Conservation (phyloP, 2,329 filamentous ascomycete genomes). For the Rachicladosporium sp. region DNA sequence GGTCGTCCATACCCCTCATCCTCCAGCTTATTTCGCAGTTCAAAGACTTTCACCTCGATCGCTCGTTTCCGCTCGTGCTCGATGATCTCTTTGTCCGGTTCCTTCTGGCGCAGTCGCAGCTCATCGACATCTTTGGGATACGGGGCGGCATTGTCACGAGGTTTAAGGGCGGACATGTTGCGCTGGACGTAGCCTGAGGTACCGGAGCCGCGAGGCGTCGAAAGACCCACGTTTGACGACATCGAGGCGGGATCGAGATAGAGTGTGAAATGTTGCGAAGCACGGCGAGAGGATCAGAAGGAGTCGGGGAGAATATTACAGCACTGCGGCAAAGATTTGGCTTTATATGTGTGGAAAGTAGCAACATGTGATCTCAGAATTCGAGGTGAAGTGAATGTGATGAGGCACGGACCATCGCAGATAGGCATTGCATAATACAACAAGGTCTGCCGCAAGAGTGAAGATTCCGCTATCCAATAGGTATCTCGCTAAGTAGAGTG, state of each 20-base stretch:
- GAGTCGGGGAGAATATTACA: too few relatives aligned
- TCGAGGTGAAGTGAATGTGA: too few relatives aligned
- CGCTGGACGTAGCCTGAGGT: slow-evolving; percentile 97
- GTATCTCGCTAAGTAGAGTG: too few relatives aligned
- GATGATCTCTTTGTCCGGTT: slow-evolving; percentile 84
- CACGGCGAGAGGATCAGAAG: too few relatives aligned
- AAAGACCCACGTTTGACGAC: slow-evolving; percentile 95
- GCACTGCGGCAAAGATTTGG: too few relatives aligned
- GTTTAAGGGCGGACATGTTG: slow-evolving; percentile 78
- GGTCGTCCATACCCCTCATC: slow-evolving; percentile 58
- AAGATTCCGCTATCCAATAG: too few relatives aligned
- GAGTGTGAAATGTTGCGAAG: too few relatives aligned
- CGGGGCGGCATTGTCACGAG: slow-evolving; percentile 66
- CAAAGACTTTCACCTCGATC: slow-evolving; percentile 87
- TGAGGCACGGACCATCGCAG: too few relatives aligned
- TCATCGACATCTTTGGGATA: slow-evolving; percentile 61
- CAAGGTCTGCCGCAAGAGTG: too few relatives aligned
- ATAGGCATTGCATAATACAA: too few relatives aligned
- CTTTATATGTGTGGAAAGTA: too few relatives aligned
- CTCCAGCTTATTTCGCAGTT: slow-evolving; percentile 80
- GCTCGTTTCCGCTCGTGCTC: slow-evolving; percentile 87
- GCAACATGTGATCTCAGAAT: too few relatives aligned
- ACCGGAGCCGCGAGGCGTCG: slow-evolving; percentile 84
- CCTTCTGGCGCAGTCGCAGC: slow-evolving; percentile 62
- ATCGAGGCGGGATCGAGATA: slow-evolving; percentile 35